Evolutionary conservation across 768 basidiomycete species (phyloP), one percentile per base, ranked within the genome.

Genomic region (Butyriboletus loyo): DNA sequence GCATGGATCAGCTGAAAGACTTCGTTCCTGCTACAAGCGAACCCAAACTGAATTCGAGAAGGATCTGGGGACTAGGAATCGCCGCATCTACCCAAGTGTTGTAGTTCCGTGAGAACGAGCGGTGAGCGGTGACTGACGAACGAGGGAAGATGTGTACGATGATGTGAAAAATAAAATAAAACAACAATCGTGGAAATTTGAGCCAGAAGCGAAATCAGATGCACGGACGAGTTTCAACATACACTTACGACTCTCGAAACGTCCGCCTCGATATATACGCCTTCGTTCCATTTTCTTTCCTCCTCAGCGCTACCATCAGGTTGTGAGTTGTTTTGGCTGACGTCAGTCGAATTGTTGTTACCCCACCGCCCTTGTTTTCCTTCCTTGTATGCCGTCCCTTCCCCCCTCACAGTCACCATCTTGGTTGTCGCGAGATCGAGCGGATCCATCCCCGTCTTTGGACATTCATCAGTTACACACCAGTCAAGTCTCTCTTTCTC

Each of bases 361-460:
- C 5, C 11, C 4, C 9, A 7, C 6, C 6, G 8, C 28, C 19
- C 19, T 43, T 30, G 19, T 19, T 32, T 32, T 32, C 31, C 5
- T 5, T 24, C 32, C 46, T 27, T 36, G 22, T 38, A 69, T 69
- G 79, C 75, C 72, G 73, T 64, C 71, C 52, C 56, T 68, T 41
- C 60, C 66, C 44, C 36, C 44, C 54, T 31, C 57, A 35, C 57
- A 69, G 37, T 55, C 65, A 25, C 31, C 55, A 1, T 68, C 70
- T 59, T 76, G 78, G 77, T 58, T 71, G 46, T 65, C 72, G 56
- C 68, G 73, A 70, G 69, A 62, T 60, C 70, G 70, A 59, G 25
- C 53, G n/a, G 56, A 67, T 37, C 69, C 72, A 52, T 32, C 44
- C 2, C 63, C 71, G 55, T 67, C 73, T 65, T 66, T 72, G 49